Conservation (phyloP, 2,329 filamentous ascomycete genomes). For the Aspergillus fumigatus region DNA sequence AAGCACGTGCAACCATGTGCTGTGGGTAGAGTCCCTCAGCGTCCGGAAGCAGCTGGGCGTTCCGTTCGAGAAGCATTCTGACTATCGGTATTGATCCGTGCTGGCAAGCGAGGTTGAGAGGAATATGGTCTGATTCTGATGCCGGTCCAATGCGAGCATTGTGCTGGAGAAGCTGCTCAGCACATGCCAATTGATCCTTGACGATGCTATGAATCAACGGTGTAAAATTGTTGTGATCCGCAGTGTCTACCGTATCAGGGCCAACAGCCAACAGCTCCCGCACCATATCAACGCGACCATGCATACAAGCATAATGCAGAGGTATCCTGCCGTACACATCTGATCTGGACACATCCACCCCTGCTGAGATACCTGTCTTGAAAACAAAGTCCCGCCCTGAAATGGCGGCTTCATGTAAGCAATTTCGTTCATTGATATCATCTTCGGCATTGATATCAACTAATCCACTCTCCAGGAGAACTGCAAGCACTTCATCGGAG, state of each 20-base stretch:
- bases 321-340: conserved; percentile 95
- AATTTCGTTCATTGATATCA: conserved; percentile 96
- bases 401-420: conserved; percentile 92
- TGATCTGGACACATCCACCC: conserved; percentile 71
- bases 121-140: conserved; percentile 86
- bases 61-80: conserved; percentile 73
- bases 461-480: conserved; percentile 73
- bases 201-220: conserved; percentile 94
- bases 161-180: conserved; percentile 68
- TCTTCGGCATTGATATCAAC: conserved; percentile 93
- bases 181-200: conserved; percentile 75
- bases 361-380: conserved; percentile 66
- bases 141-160: conserved; percentile 82
- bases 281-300: conserved; percentile 81
- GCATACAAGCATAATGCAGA: conserved; percentile 93
- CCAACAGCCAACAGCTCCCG: conserved; percentile 66
- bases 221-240: conserved; percentile 96
- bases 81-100: conserved; percentile 83
- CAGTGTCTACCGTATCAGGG: conserved; percentile 72
- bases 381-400: conserved; percentile 81
- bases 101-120: conserved; percentile 90
- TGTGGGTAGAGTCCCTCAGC: conserved; percentile 97
- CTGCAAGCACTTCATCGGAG: conserved; percentile 67
- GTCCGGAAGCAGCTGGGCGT: conserved; percentile 81
- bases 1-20: conserved; percentile 87